Conservation (phyloP, 345 rosid species). For the Excoecaria cochinchinensis region DNA sequence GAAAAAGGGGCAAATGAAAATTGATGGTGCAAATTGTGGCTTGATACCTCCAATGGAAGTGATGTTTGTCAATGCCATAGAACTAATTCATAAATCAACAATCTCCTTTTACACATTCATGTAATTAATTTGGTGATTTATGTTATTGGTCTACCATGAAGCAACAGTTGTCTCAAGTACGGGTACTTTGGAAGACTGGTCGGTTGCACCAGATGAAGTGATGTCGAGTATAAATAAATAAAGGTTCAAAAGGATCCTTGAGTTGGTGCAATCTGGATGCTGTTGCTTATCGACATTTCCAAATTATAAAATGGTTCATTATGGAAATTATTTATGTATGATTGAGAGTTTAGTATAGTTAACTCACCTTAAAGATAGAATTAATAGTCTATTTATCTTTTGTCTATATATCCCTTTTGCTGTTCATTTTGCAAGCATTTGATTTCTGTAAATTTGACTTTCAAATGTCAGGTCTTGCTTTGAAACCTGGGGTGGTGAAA, state of each 20-base stretch:
- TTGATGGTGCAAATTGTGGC: background rate
- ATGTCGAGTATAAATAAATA: background rate
- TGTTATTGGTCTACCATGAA: constrained; percentile 2
- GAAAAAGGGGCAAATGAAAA: background rate
- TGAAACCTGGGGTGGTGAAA: constrained; percentile 75
- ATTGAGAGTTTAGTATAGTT: background rate
- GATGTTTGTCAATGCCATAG: background rate
- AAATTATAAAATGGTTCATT: background rate
- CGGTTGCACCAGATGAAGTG: background rate
- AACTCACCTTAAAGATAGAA: background rate
- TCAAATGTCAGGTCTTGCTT: constrained; percentile 65
- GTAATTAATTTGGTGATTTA: background rate
- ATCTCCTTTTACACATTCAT: background rate
- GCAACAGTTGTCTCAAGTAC: background rate
- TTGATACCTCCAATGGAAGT: background rate
- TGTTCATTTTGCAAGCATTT: background rate
- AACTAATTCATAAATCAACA: background rate
- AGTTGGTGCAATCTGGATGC: background rate
- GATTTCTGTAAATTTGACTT: constrained; percentile 5
- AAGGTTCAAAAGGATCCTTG: background rate
- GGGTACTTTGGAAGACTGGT: background rate
- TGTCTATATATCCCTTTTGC: background rate
- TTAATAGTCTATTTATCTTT: background rate
- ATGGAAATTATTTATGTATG: background rate
- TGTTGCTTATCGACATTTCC: background rate